Percentiles rank a stretch among this genome's conserved stretches.
These are phyloP conservation scores for Cladophialophora chaetospira DNA, from an alignment of 2,329 filamentous ascomycete genomes.

Conservation along the genomic window DNA sequence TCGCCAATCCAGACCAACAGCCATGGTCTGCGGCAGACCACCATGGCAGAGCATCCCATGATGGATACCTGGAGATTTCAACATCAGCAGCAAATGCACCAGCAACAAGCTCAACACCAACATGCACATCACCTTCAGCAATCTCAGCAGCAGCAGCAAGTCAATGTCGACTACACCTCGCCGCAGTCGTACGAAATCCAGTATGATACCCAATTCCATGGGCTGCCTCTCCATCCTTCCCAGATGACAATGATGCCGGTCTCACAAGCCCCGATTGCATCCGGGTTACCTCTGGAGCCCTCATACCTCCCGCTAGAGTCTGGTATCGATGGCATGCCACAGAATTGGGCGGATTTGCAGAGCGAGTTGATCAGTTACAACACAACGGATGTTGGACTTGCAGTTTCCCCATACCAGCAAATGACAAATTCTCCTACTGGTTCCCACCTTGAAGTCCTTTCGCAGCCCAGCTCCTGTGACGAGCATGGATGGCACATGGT, in stretches of 20 bases:
- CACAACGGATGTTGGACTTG: constrained; percentile 49
- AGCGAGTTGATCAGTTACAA: constrained; percentile 64
- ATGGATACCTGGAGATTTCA: constrained; percentile 52
- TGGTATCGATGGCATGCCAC: constrained; percentile 65
- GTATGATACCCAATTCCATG: constrained; percentile 60
- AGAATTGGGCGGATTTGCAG: constrained; percentile 78
- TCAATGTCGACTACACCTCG: constrained; percentile 22
- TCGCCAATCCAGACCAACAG: constrained; percentile 46
- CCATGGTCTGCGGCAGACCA: constrained; percentile 46
- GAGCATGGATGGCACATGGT: constrained; percentile 87
- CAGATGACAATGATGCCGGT: constrained; percentile 60
- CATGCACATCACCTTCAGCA: constrained; percentile 39
- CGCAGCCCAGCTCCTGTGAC: constrained; percentile 74
- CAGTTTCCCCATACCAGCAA: constrained; percentile 46
- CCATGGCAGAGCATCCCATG: constrained; percentile 46
- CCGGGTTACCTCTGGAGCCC: constrained; percentile 63
- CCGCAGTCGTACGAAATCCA: constrained; percentile 55
- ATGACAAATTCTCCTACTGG: constrained; percentile 70
- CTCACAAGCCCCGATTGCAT: constrained; percentile 63
- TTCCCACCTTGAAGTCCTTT: constrained; percentile 82
- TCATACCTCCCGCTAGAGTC: constrained; percentile 58
- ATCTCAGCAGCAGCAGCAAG: constrained; percentile 23
- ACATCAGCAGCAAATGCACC: constrained; percentile 35
- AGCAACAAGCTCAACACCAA: constrained; percentile 21
- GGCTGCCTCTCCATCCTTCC: constrained; percentile 46